Conservation (phyloP, 1,139 yeast genomes). For the Blastobotrys elegans region DNA sequence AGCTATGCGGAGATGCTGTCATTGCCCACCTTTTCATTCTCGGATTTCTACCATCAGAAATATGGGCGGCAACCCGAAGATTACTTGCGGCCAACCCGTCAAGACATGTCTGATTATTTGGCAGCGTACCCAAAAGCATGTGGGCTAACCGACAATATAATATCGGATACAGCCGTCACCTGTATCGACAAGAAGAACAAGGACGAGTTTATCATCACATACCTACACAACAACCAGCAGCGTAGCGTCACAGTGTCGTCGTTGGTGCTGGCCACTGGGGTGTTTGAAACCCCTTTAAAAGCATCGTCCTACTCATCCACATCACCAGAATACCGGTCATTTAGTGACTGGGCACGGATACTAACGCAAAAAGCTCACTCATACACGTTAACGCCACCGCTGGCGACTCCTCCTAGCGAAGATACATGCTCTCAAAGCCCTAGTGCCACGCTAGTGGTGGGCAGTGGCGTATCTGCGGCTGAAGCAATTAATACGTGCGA, state of each 20-base stretch:
- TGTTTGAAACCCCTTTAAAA: conserved; percentile 26
- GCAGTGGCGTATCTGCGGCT: conserved; percentile 37
- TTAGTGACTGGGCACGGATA: background rate
- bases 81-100: conserved; percentile 31
- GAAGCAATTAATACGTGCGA: conserved; percentile 27
- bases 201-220: conserved; percentile 1
- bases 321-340: background rate
- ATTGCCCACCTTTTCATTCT: conserved; percentile 32
- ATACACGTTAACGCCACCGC: conserved; percentile 18
- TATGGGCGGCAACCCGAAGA: conserved; percentile 19
- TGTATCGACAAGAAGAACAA: conserved; percentile 15
- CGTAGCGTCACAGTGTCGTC: conserved; percentile 3
- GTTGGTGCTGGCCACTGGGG: conserved; percentile 34
- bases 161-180: conserved; percentile 18
- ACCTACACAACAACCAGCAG: background rate
- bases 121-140: conserved; percentile 26
- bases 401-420: conserved; percentile 20
- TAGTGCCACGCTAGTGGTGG: conserved; percentile 28
- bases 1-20: conserved; percentile 37
- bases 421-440: conserved; percentile 1
- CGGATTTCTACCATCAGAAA: conserved; percentile 22
- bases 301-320: no score
- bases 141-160: conserved; percentile 20
- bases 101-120: conserved; percentile 31
- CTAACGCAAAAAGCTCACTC: conserved; percentile 1